Base-by-base conservation (phyloP, 1,139 yeast species). In the Magnusiomyces sp. region DNA sequence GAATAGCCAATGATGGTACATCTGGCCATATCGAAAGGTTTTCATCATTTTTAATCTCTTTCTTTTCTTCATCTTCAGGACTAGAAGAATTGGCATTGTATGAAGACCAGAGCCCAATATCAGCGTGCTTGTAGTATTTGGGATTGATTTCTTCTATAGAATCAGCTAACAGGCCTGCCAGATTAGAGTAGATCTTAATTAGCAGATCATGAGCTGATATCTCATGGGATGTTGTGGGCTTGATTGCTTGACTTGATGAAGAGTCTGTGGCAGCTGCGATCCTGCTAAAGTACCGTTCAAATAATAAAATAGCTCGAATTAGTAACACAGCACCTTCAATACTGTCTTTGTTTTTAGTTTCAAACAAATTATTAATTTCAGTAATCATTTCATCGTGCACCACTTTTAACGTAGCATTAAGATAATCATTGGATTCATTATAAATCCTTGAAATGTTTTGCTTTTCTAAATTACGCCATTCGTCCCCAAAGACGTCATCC, bases 391-490 rank as follows among this genome's bases (percentile, higher is more conserved):
- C 48, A n/a, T 40, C 43, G 32, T 48, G 47, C 5, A 50, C 50
- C 6, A 33, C 40, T 14, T 41, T 45, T n/a, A 51, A 27, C 40
- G 47, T 42, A 19, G 33, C 20, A 16, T 31, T 34, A 43, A 48
- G 17, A 27, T 48, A 40, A 23, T 48, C 31, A 38, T 32, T 33
- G 47, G 33, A 48, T 17, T 43, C 41, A 2, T 39, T 40, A 33
- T 49, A 40, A n/a, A 43, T 43, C 17, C 43, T 44, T 3, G 50
- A 17, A 23, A 51, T 46, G 13, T 32, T 42, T 27, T 31, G 13
- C 29, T 49, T 48, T 33, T 51, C 51, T 2, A 44, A 33, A 3
- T 48, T 31, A 7, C 50, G 41, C 54, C 54, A 51, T n/a, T 46
- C 48, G 33, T 46, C 50, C 31, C 47, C 45, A 46, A 49, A 32